phyloP scores from a whole-genome alignment of 1,139 yeast genomes.

The Wickerhamiella infanticola region DNA sequence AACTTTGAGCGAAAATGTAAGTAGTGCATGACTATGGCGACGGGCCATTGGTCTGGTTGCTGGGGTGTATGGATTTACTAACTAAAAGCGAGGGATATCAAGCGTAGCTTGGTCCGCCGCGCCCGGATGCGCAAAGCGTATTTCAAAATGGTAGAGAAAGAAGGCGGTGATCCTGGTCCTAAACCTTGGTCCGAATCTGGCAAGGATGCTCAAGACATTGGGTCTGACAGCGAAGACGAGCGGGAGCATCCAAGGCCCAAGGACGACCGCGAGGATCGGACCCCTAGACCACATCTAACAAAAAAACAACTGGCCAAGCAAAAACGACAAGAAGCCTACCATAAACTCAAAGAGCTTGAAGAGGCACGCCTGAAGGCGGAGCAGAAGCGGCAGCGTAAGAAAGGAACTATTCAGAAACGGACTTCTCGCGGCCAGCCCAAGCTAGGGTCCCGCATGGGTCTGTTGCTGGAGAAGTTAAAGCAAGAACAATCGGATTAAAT shows the following conservation, averaged over 20 bases:
- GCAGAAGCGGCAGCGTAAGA: constrained; percentile 30
- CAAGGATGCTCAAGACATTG: constrained; percentile 6
- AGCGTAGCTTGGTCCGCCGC: constrained; percentile 59
- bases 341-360: constrained; percentile 15
- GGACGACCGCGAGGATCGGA: not conserved
- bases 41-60: too few relatives aligned
- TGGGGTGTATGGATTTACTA: constrained; percentile 1
- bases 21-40: not conserved
- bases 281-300: constrained; percentile 8
- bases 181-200: constrained; percentile 5
- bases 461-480: constrained; percentile 61
- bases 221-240: constrained; percentile 12
- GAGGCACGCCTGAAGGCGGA: constrained; percentile 13
- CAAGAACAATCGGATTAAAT: not conserved
- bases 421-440: constrained; percentile 73
- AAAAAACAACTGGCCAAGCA: constrained; percentile 13
- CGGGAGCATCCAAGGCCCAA: constrained; percentile 5
- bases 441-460: constrained; percentile 80
- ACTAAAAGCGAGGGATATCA: constrained; percentile 32
- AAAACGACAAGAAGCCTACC: constrained; percentile 12
- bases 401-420: constrained; percentile 36
- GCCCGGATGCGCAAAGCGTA: constrained; percentile 75
- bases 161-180: constrained; percentile 39
- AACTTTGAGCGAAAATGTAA: not conserved
- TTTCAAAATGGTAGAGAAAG: constrained; percentile 62